Base-by-base conservation (phyloP, 257 asterid species). In the Catharanthus roseus region DNA sequence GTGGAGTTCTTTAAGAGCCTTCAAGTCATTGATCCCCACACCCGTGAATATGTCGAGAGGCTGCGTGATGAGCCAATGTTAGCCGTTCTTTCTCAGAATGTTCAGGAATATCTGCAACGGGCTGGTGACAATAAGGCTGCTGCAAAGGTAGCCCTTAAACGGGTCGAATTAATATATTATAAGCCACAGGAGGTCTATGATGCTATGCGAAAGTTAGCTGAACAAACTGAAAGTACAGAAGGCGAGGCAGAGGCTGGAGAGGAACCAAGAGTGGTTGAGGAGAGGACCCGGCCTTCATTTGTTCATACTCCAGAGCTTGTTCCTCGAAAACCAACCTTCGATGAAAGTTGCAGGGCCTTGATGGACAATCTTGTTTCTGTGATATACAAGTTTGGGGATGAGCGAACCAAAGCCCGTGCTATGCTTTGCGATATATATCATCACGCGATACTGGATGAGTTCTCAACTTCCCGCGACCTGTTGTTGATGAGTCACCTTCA, bases 391-490 rank as follows among this genome's bases (percentile, higher is more conserved):
- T 82, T 82, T 67, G 99, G 97, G 6, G 99, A 95, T 77, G 99
- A 95, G 76, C 74, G 97, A 50, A 95, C 97, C 0, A 93, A 89
- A 80, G 99, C 99, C 47, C 97, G 97, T 60, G 99, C 99, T 1
- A 91, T 95, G 99, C 99, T 95, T 68, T 95, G 97, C 73, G 99
- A 95, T 79, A 95, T 95, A 29, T 95, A 95, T 74, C 89, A 95
- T 67, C 96, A 95, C 72, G 96, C 99, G 23, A 86, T 95, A 72
- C 77, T 85, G 45, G 96, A 91, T 56, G 92, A 91, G 24, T 95
- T 95, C 67, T 81, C 95, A 7, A 83, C 85, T 58, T 80, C 99
- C 28, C 96, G 97, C 26, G 97, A 95, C 78, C 77, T 95, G 80
- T 51, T 95, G 85, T 86, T 95, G 11, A 95, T 95, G 99, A 95